Base-by-base conservation (phyloP, 129 eudicot species). In the Flaveria sonorensis region DNA sequence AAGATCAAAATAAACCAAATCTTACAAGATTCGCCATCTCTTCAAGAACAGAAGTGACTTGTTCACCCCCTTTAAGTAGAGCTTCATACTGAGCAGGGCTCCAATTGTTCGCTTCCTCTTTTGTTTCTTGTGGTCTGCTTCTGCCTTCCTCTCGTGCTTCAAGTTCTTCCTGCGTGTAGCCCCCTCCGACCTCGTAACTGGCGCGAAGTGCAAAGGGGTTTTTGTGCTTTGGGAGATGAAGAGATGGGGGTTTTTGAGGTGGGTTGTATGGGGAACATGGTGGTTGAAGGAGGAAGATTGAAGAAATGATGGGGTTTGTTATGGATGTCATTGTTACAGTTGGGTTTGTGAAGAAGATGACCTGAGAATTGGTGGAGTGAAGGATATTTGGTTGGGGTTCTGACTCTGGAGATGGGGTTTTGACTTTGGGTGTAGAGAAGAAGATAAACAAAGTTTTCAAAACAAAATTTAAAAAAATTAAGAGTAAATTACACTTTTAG, bases 11-110 rank as follows among this genome's bases (percentile, higher is more conserved):
- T 19, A 14, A 61, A 46, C 8, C 42, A 60, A 43, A 36, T 80
- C 87, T 90, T 87, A 93, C 98, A 81, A 94, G 91, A 53, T 88
- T 91, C 47, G 82, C 89, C 93, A 94, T 91, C 70, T 94, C 98
- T 85, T 94, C 84, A 39, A 94, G 96, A 85, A 94, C 97, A 73
- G 98, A 94, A 32, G 91, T 86, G 79, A 94, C 98, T 78, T 91
- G 97, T 53, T 94, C 96, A 10, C 98, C 98, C n/a, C 98, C 98
- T 79, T 78, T 91, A 30, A 94, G 90, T 3, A 94, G 73, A 72
- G 89, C 97, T 68, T 94, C 87, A 71, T 86, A 91, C 32, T 94
- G 85, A 43, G 83, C 78, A 77, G 82, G 52, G 28, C 79, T 86
- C 87, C 84, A 82, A 26, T 39, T 81, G 68, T 26, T 66, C 16